Conservation (phyloP, 371 early-diverging fungal genomes). For the Synchytrium microbalum region DNA sequence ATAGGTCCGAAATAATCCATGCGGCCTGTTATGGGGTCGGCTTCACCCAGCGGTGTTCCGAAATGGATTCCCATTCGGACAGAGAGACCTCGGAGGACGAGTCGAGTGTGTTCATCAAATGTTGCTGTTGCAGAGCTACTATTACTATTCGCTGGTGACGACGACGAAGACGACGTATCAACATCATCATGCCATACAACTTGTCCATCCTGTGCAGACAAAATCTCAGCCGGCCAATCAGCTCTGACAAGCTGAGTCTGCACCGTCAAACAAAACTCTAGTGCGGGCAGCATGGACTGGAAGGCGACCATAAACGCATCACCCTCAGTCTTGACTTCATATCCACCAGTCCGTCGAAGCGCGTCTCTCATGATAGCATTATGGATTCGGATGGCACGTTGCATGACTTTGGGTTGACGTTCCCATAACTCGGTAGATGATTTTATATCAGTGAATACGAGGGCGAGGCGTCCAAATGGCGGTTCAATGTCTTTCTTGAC, state of each 20-base stretch:
- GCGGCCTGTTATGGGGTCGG: constrained; percentile 75
- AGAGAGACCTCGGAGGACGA: constrained; percentile 79
- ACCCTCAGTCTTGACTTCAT: constrained; percentile 97
- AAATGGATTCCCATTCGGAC: constrained; percentile 95
- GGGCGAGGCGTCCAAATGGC: constrained; percentile 76
- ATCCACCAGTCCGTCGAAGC: constrained; percentile 78
- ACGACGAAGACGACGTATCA: too few species aligned
- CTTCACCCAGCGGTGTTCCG: constrained; percentile 85
- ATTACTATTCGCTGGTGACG: too few species aligned
- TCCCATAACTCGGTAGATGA: constrained; percentile 94
- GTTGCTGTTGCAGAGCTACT: constrained; percentile 18
- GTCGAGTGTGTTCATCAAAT: constrained; percentile 20
- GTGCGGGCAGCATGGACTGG: constrained; percentile 73
- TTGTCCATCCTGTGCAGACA: constrained; percentile 70
- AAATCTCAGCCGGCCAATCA: constrained; percentile 89
- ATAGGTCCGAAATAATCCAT: constrained; percentile 97
- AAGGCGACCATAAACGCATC: constrained; percentile 95
- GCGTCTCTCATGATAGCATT: constrained; percentile 78
- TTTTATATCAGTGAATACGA: constrained; percentile 94
- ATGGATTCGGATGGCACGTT: constrained; percentile 80
- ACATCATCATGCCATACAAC: constrained; percentile 46
- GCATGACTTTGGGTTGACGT: constrained; percentile 77
- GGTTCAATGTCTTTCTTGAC: constrained; percentile 61
- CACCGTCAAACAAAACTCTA: constrained; percentile 85
- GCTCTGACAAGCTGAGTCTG: constrained; percentile 74